These are phyloP conservation scores for Vishniacozyma victoriae DNA, from an alignment of 768 basidiomycete genomes.

Conservation along the genomic window DNA sequence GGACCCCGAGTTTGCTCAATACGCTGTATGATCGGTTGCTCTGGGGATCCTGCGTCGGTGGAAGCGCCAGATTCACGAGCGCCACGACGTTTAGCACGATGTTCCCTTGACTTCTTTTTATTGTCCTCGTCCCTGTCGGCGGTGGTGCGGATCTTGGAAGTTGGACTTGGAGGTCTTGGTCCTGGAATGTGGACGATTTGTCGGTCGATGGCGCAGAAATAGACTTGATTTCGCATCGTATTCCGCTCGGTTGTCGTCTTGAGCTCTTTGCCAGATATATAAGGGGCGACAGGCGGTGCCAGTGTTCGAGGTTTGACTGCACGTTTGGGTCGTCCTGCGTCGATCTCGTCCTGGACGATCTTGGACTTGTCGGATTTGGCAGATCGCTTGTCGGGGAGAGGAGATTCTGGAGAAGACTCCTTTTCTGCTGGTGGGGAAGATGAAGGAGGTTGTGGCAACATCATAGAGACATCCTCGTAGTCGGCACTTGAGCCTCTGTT, in stretches of 20 bases:
- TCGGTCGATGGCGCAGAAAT: slow-evolving; percentile 44
- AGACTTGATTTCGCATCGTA: slow-evolving; percentile 43
- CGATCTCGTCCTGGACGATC: background rate
- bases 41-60: background rate
- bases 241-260: slow-evolving; percentile 37
- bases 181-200: slow-evolving; percentile 39
- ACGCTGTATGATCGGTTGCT: slow-evolving; percentile 6
- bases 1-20: slow-evolving; percentile 27
- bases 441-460: slow-evolving; percentile 8
- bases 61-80: slow-evolving; percentile 11
- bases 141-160: slow-evolving; percentile 39
- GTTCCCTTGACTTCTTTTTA: slow-evolving; percentile 26
- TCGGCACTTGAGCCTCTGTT: slow-evolving; percentile 25
- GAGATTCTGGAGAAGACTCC: background rate
- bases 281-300: slow-evolving; percentile 9
- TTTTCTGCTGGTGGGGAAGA: slow-evolving; percentile 4
- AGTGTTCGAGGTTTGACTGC: slow-evolving; percentile 5
- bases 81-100: slow-evolving; percentile 30
- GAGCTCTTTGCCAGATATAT: slow-evolving; percentile 44
- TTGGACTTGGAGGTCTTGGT: slow-evolving; percentile 40
- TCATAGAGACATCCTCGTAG: slow-evolving; percentile 25
- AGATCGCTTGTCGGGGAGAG: slow-evolving; percentile 13
- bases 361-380: slow-evolving; percentile 1
- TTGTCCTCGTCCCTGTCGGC: slow-evolving; percentile 36
- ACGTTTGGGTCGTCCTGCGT: slow-evolving; percentile 18